Evolutionary conservation across 2,329 filamentous ascomycete species (phyloP).

Genomic region (Lasiodiplodia sp.): DNA sequence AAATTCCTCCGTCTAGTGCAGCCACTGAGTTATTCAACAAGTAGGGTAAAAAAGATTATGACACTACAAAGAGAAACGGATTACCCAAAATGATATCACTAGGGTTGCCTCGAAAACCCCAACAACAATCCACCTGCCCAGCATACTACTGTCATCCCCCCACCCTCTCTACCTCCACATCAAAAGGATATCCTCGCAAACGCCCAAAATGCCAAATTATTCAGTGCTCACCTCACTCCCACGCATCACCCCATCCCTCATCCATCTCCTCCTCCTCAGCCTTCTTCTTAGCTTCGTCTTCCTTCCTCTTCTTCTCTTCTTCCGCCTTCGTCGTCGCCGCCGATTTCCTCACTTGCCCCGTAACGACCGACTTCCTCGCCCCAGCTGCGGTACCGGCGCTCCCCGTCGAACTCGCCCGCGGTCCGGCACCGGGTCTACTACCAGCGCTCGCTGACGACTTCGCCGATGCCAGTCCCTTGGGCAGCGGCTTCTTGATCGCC

Average conservation of each 20-base stretch:
- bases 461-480: slow-evolving; percentile 73
- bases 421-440: slow-evolving; percentile 45
- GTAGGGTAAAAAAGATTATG: slow-evolving; percentile 1
- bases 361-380: slow-evolving; percentile 36
- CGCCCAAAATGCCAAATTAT: slow-evolving; percentile 13
- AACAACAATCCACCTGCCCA: neutral
- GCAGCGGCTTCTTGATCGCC: slow-evolving; percentile 68
- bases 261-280: slow-evolving; percentile 27
- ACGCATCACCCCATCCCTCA: slow-evolving; percentile 31
- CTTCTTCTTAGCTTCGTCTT: slow-evolving; percentile 29
- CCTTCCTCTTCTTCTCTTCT: slow-evolving; percentile 36
- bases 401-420: slow-evolving; percentile 41
- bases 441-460: slow-evolving; percentile 59
- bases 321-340: slow-evolving; percentile 30
- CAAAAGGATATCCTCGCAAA: slow-evolving; percentile 10
- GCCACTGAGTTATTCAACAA: neutral
- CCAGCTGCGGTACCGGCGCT: slow-evolving; percentile 40
- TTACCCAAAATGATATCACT: slow-evolving; percentile 6
- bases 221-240: slow-evolving; percentile 15
- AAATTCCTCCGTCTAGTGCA: neutral
- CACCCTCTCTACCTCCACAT: neutral
- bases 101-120: neutral
- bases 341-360: slow-evolving; percentile 26
- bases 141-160: neutral
- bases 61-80: neutral